Percentiles rank a stretch among this genome's conserved stretches.
phyloP scores from a whole-genome alignment of 1,284 basidiomycete species.

The Apiotrichum laibachii region DNA sequence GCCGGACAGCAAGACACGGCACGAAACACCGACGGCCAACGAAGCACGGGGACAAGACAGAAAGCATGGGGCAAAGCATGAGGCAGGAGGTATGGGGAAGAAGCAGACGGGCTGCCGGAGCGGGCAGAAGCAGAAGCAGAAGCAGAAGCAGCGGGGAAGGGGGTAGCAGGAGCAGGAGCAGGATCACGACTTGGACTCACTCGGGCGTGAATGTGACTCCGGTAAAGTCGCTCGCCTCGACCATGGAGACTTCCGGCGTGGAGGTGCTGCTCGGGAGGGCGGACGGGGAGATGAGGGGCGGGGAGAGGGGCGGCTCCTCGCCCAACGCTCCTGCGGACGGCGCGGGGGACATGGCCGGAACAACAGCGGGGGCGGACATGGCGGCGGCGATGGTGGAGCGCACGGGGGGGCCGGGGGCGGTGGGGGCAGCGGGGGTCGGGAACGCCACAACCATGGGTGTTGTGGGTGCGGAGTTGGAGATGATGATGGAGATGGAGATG shows the following conservation, averaged over 20 bases:
- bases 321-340: background rate
- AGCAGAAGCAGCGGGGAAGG: background rate
- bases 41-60: too few relatives aligned
- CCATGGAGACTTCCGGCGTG: conserved; percentile 46
- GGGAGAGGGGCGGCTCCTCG: conserved; percentile 3
- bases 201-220: conserved; percentile 50
- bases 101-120: too few relatives aligned
- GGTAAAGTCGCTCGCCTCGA: conserved; percentile 47
- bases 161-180: background rate
- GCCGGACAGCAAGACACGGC: too few relatives aligned
- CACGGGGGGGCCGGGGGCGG: background rate
- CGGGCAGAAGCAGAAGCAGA: background rate
- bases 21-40: too few relatives aligned
- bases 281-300: conserved; percentile 19
- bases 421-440: too few relatives aligned
- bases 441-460: too few relatives aligned
- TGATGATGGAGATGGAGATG: too few relatives aligned
- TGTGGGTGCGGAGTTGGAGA: too few relatives aligned
- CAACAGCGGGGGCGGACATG: background rate
- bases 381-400: too few relatives aligned
- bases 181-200: conserved; percentile 28
- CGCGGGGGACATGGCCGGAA: too few relatives aligned
- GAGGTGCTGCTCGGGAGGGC: conserved; percentile 15
- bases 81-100: too few relatives aligned
- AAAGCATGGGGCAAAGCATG: too few relatives aligned